Evolutionary conservation across 208 protist genomes (phyloP).

Genomic region (Leishmania major): DNA sequence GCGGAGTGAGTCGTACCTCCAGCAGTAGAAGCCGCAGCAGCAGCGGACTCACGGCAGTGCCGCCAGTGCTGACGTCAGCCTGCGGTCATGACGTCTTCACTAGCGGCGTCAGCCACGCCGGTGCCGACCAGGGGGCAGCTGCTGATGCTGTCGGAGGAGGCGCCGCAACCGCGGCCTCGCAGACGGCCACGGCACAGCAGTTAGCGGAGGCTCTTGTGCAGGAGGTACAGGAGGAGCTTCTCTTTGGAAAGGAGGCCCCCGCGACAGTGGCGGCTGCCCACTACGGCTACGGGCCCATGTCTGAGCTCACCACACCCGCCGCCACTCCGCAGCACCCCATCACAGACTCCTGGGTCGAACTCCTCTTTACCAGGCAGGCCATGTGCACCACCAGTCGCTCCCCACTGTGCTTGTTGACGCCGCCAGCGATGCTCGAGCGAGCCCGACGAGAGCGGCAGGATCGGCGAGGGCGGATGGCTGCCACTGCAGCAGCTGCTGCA

Average conservation of each 20-base stretch:
- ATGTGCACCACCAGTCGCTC: constrained; percentile 57
- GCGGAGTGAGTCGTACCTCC: not conserved
- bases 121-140: not conserved
- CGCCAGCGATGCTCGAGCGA: constrained; percentile 61
- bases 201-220: constrained; percentile 35
- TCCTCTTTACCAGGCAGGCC: constrained; percentile 68
- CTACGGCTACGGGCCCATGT: not conserved
- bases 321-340: constrained; percentile 23
- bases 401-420: constrained; percentile 59
- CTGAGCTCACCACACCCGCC: not conserved
- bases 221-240: constrained; percentile 37
- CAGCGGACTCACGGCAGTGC: constrained; percentile 4
- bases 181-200: not conserved
- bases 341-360: constrained; percentile 63
- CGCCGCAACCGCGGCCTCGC: too few species aligned
- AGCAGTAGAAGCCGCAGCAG: not conserved
- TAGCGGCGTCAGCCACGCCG: not conserved
- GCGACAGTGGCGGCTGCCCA: not conserved
- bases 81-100: not conserved
- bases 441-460: constrained; percentile 67
- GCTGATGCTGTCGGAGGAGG: not conserved
- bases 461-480: constrained; percentile 16
- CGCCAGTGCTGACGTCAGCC: not conserved
- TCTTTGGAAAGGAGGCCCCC: constrained; percentile 18
- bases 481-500: constrained; percentile 11